Evolutionary conservation across 2,329 filamentous ascomycete species (phyloP).

Genomic region (Sordariomycetes sp.): DNA sequence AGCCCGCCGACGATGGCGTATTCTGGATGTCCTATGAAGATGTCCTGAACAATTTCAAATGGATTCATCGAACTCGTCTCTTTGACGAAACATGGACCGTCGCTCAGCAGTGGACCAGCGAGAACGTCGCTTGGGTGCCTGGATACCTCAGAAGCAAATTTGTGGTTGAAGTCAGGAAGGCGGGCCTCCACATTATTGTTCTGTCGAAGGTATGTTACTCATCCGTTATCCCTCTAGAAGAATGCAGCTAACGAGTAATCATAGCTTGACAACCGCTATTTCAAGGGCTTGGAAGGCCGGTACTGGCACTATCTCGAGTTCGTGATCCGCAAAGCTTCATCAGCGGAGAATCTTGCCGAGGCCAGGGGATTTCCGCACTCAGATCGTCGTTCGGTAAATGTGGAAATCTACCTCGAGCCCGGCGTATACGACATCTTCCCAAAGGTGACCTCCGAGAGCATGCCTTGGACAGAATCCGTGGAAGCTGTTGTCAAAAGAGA

Average conservation of each 20-base stretch:
- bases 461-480: conserved; percentile 34
- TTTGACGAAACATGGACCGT: conserved; percentile 37
- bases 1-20: conserved; percentile 58
- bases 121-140: conserved; percentile 32
- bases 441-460: conserved; percentile 50
- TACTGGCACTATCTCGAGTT: conserved; percentile 34
- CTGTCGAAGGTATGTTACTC: conserved; percentile 23
- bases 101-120: conserved; percentile 32
- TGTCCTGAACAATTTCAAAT: conserved; percentile 33
- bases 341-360: conserved; percentile 1
- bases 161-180: conserved; percentile 27
- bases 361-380: conserved; percentile 10
- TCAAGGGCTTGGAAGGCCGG: conserved; percentile 32
- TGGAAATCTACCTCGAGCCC: conserved; percentile 61
- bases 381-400: conserved; percentile 56
- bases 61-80: conserved; percentile 33
- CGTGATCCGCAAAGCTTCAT: conserved; percentile 22
- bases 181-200: conserved; percentile 31
- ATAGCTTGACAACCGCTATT: conserved; percentile 36
- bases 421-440: conserved; percentile 61
- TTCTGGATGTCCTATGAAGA: conserved; percentile 38
- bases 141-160: conserved; percentile 36
- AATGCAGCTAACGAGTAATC: conserved; percentile 3
- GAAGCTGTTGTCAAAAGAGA: conserved; percentile 48
- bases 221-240: too few species aligned